Evolutionary conservation across 2,329 filamentous ascomycete species (phyloP).

Genomic region (Paraphaeosphaeria minitans): DNA sequence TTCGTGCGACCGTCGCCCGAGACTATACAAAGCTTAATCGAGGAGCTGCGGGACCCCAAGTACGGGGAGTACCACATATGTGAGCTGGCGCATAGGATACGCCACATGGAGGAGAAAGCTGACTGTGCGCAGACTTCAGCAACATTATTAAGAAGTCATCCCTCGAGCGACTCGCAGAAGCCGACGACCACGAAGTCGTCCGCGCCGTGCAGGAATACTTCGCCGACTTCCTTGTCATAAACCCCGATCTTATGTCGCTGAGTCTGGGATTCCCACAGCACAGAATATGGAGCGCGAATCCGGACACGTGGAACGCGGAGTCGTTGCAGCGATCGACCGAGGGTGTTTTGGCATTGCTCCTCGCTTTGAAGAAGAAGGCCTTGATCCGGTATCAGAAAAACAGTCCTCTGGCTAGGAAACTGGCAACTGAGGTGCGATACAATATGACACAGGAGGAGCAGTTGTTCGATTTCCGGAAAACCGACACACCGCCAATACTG

Average conservation of each 20-base stretch:
- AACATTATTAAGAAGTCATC: conserved; percentile 98
- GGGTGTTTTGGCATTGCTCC: conserved; percentile 79
- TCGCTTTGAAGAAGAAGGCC: conserved; percentile 95
- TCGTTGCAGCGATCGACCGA: conserved; percentile 85
- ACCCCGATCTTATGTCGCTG: conserved; percentile 88
- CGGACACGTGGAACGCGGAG: conserved; percentile 91
- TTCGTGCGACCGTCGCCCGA: conserved; percentile 91
- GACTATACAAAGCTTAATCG: conserved; percentile 90
- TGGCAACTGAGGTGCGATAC: conserved; percentile 91
- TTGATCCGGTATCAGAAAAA: conserved; percentile 92
- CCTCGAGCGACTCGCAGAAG: conserved; percentile 89
- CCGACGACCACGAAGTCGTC: conserved; percentile 96
- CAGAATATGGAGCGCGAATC: conserved; percentile 77
- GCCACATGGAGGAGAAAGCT: conserved; percentile 11
- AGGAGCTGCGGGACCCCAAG: conserved; percentile 93
- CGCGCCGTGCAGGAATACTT: conserved; percentile 95
- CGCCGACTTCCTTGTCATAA: conserved; percentile 92
- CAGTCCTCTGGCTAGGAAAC: conserved; percentile 86
- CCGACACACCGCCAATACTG: conserved; percentile 92
- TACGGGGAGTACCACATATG: conserved; percentile 96
- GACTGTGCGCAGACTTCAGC: conserved; percentile 71
- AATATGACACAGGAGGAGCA: conserved; percentile 95
- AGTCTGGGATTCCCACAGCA: conserved; percentile 73
- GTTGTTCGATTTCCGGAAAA: conserved; percentile 92
- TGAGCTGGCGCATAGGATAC: conserved; percentile 29